These are phyloP conservation scores for Ceratorhiza oryzae-sativae DNA, from an alignment of 1,284 basidiomycete species.

Conservation along the genomic window DNA sequence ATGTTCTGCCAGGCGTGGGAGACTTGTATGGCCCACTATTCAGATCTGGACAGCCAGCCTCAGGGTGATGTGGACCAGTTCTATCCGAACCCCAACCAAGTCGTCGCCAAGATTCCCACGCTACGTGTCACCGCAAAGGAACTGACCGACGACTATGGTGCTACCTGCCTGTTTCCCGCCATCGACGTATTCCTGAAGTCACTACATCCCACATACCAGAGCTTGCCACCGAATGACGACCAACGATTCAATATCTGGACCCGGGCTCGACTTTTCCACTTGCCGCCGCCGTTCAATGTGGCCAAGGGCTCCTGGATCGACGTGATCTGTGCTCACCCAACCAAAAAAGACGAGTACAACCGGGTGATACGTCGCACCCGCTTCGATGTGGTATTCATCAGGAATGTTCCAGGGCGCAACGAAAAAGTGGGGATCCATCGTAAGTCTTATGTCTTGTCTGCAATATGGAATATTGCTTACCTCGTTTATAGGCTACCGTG, in stretches of 20 bases:
- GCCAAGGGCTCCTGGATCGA: not conserved
- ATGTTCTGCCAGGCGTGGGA: not conserved
- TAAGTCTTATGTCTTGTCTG: not conserved
- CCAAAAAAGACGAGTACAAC: not conserved
- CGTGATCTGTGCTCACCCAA: not conserved
- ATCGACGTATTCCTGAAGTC: not conserved
- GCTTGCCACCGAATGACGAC: not conserved
- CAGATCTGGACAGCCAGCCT: not conserved
- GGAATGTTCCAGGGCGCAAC: not conserved
- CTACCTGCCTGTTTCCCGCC: not conserved
- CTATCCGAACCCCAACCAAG: not conserved
- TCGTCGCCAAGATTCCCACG: not conserved
- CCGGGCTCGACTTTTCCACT: not conserved
- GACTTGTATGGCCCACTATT: not conserved
- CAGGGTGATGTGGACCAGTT: not conserved
- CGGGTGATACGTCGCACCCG: not conserved
- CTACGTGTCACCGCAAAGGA: not conserved
- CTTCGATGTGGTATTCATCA: not conserved
- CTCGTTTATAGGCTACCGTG: not conserved
- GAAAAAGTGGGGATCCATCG: not conserved
- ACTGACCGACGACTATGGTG: not conserved
- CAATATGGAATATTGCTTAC: no score
- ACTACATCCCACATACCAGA: not conserved
- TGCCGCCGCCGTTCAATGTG: conserved; percentile 11
- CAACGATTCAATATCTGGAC: conserved; percentile 9